Percentiles rank a stretch among this genome's conserved stretches.
phyloP scores from a whole-genome alignment of 1,284 basidiomycete genomes.

The Rugosomyces carneus region DNA sequence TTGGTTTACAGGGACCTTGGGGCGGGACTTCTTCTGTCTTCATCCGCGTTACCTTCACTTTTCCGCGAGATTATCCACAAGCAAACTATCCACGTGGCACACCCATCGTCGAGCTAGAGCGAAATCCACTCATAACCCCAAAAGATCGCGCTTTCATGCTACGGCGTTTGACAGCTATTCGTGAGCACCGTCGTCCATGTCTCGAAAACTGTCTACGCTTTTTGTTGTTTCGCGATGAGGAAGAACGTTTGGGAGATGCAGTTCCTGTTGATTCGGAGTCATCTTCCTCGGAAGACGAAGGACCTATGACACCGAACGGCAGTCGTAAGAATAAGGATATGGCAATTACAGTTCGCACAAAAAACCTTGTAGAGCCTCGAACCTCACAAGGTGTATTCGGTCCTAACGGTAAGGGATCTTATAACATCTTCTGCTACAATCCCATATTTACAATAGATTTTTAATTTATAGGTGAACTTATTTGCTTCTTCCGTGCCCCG shows the following conservation, averaged over 20 bases:
- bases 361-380: conserved; percentile 75
- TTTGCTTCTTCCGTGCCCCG: conserved; percentile 79
- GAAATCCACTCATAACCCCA: conserved; percentile 73
- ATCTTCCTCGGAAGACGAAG: conserved; percentile 39
- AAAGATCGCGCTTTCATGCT: conserved; percentile 74
- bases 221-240: conserved; percentile 64
- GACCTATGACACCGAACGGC: conserved; percentile 15
- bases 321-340: conserved; percentile 38
- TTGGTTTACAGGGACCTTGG: conserved; percentile 89
- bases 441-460: neutral
- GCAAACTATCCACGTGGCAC: conserved; percentile 53
- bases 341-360: conserved; percentile 49
- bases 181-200: conserved; percentile 68
- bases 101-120: conserved; percentile 78
- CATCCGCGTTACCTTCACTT: conserved; percentile 86
- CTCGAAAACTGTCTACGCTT: conserved; percentile 79
- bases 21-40: conserved; percentile 77
- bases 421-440: no score
- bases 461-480: conserved; percentile 61
- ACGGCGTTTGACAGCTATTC: conserved; percentile 65
- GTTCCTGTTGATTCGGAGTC: conserved; percentile 47
- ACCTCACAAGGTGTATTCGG: conserved; percentile 83
- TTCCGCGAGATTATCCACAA: conserved; percentile 80
- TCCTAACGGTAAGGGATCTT: conserved; percentile 77
- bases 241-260: conserved; percentile 34